A percentile compares a stretch with the other conserved stretches of the same genome.
These are phyloP conservation scores for Xanthoconium stramineum DNA, from an alignment of 768 basidiomycete species.

Conservation along the genomic window DNA sequence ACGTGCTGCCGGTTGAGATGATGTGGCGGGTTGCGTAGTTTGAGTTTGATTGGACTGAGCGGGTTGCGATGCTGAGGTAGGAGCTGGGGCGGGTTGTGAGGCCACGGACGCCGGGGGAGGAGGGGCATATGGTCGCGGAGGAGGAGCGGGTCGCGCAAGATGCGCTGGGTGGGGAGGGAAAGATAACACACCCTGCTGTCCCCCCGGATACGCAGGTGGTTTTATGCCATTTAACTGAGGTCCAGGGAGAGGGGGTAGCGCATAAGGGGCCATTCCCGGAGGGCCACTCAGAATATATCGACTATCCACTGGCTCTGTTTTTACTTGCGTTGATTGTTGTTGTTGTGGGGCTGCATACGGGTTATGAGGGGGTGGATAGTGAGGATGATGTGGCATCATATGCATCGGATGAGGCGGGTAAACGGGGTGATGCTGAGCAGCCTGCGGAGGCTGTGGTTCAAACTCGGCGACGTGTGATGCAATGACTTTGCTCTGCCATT, in stretches of 20 bases:
- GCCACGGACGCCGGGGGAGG: constrained; percentile 21
- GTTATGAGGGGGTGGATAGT: constrained; percentile 51
- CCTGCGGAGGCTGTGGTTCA: constrained; percentile 53
- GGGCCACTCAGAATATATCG: constrained; percentile 58
- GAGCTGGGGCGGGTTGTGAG: constrained; percentile 13
- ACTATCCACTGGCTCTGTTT: constrained; percentile 69
- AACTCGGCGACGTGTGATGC: constrained; percentile 96
- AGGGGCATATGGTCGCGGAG: constrained; percentile 24
- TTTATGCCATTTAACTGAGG: constrained; percentile 59
- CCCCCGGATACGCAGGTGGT: constrained; percentile 49
- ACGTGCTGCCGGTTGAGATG: constrained; percentile 18
- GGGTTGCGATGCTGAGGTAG: constrained; percentile 17
- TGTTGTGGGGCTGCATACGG: constrained; percentile 43
- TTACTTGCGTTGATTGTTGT: constrained; percentile 48
- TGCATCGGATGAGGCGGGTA: constrained; percentile 64
- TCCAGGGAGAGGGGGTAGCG: constrained; percentile 60
- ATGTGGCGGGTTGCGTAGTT: constrained; percentile 5
- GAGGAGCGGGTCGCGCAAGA: constrained; percentile 19
- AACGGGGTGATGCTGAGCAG: constrained; percentile 45
- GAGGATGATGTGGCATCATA: constrained; percentile 53
- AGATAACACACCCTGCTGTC: constrained; percentile 56
- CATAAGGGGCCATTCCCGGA: constrained; percentile 43
- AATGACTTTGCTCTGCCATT: constrained; percentile 95
- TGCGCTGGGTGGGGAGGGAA: constrained; percentile 41
- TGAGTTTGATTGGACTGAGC: constrained; percentile 21